Conservation (phyloP, 2,329 filamentous ascomycete genomes). For the Coniochaeta pulveracea region DNA sequence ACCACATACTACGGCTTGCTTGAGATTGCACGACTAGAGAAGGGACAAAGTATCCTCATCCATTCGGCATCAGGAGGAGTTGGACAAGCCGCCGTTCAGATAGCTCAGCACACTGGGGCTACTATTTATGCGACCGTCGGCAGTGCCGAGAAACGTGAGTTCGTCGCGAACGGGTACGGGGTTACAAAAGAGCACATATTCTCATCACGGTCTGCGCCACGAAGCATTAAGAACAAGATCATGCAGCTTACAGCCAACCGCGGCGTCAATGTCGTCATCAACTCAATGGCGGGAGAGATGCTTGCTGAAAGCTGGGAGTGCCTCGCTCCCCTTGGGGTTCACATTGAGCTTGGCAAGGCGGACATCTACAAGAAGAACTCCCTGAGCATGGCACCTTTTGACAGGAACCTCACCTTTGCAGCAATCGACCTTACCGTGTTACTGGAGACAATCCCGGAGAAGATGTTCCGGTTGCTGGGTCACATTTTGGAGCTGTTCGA, state of each 20-base stretch:
- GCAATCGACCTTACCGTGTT: background rate
- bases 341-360: conserved; percentile 33
- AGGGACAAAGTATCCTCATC: conserved; percentile 13
- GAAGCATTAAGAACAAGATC: conserved; percentile 6
- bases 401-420: conserved; percentile 19
- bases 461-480: background rate
- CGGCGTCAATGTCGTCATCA: conserved; percentile 22
- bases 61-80: conserved; percentile 22
- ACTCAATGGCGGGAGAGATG: conserved; percentile 26
- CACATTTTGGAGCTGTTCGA: background rate
- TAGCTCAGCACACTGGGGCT: conserved; percentile 9
- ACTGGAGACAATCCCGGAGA: background rate
- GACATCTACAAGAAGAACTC: conserved; percentile 26
- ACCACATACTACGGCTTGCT: conserved; percentile 22
- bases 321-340: conserved; percentile 29
- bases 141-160: conserved; percentile 21
- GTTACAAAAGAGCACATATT: conserved; percentile 16
- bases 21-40: conserved; percentile 14
- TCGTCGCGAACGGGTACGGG: conserved; percentile 18
- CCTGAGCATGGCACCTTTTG: conserved; percentile 33
- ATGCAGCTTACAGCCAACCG: conserved; percentile 7
- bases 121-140: conserved; percentile 16
- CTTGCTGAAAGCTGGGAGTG: conserved; percentile 31
- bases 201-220: conserved; percentile 7
- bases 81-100: conserved; percentile 11